Percentiles rank a stretch among this genome's conserved stretches.
Evolutionary conservation across 2,329 filamentous ascomycete genomes (phyloP).

Genomic region (Xylaria sp.): DNA sequence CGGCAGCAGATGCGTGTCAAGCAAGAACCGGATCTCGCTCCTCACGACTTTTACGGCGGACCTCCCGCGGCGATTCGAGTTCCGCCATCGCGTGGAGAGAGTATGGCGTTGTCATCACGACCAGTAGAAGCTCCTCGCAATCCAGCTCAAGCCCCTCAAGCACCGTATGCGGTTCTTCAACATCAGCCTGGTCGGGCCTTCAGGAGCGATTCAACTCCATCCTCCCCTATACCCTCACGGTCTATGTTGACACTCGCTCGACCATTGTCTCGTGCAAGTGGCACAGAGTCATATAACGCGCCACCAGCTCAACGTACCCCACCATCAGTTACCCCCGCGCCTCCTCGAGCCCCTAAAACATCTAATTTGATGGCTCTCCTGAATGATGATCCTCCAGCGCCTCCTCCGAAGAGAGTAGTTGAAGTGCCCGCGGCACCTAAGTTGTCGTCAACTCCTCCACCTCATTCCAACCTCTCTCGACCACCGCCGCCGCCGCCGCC

Average conservation of each 20-base stretch:
- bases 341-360: slow-evolving; percentile 62
- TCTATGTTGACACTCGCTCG: slow-evolving; percentile 48
- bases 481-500: slow-evolving; percentile 55
- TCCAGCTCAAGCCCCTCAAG: slow-evolving; percentile 49
- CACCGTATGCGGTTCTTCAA: slow-evolving; percentile 52
- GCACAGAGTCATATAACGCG: slow-evolving; percentile 49
- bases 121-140: slow-evolving; percentile 57
- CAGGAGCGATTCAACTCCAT: slow-evolving; percentile 54
- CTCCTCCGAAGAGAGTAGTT: slow-evolving; percentile 60
- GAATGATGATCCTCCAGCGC: slow-evolving; percentile 67
- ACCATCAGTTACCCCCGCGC: slow-evolving; percentile 53
- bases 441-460: slow-evolving; percentile 63
- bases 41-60: slow-evolving; percentile 58
- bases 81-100: slow-evolving; percentile 55
- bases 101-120: slow-evolving; percentile 53
- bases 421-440: slow-evolving; percentile 57
- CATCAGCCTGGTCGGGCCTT: slow-evolving; percentile 55
- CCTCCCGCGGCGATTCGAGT: slow-evolving; percentile 53
- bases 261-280: slow-evolving; percentile 46
- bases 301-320: slow-evolving; percentile 53
- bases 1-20: slow-evolving; percentile 56
- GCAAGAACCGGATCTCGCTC: slow-evolving; percentile 61
- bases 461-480: slow-evolving; percentile 55
- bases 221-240: slow-evolving; percentile 53
- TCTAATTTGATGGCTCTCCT: slow-evolving; percentile 72